Conservation (phyloP, 2,329 filamentous ascomycete genomes). For the Aspergillus alliaceus region DNA sequence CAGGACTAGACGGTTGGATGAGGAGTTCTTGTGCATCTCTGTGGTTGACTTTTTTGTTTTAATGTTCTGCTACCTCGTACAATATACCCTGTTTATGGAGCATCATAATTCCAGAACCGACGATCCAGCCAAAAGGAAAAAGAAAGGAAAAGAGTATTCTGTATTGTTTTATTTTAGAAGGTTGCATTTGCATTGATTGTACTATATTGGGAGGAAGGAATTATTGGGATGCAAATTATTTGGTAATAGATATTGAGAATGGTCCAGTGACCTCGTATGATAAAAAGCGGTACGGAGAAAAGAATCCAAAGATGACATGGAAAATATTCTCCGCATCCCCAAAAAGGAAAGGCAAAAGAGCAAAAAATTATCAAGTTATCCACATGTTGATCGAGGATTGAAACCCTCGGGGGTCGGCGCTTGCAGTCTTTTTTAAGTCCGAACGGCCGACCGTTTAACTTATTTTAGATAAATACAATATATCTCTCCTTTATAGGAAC, state of each 20-base stretch:
- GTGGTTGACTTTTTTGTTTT: neutral
- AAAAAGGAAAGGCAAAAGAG: too few species aligned
- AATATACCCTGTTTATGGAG: slow-evolving; percentile 6
- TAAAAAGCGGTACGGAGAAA: too few species aligned
- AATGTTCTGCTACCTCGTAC: neutral
- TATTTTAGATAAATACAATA: too few species aligned
- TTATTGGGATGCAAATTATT: too few species aligned
- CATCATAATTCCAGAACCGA: slow-evolving; percentile 2
- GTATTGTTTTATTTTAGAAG: neutral
- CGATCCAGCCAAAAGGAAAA: neutral
- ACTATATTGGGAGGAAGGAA: too few species aligned
- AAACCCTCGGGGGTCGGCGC: too few species aligned
- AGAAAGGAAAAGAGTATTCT: neutral
- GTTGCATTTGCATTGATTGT: neutral
- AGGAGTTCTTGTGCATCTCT: neutral
- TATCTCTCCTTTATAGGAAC: neutral
- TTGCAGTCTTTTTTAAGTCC: neutral
- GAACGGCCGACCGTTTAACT: neutral
- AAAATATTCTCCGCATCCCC: too few species aligned
- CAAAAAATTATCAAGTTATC: too few species aligned
- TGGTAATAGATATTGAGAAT: neutral
- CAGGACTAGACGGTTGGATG: slow-evolving; percentile 29
- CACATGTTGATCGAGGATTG: too few species aligned
- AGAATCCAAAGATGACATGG: too few species aligned
- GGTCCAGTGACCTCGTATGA: too few species aligned